phyloP scores from a whole-genome alignment of 768 basidiomycete species.

The Kwoniella europaea region DNA sequence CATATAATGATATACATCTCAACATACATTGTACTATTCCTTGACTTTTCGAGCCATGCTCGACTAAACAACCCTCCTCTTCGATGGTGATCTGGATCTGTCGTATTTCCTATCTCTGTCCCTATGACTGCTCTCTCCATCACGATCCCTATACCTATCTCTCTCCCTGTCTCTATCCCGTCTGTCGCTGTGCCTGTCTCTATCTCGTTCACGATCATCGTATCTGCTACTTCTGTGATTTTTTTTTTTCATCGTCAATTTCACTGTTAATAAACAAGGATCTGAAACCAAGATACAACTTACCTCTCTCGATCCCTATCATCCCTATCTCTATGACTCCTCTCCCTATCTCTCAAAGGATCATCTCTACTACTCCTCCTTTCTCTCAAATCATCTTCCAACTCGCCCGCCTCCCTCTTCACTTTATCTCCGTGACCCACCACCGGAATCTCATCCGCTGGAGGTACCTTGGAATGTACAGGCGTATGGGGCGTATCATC shows the following conservation, averaged over 20 bases:
- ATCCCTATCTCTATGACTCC: conserved; percentile 48
- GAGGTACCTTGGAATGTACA: conserved; percentile 53
- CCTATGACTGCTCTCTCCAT: conserved; percentile 17
- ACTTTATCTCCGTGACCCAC: conserved; percentile 58
- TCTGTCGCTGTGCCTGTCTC: conserved; percentile 9
- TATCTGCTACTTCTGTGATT: conserved; percentile 14
- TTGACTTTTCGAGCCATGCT: too few relatives aligned
- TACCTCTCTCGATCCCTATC: conserved; percentile 22
- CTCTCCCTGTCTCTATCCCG: conserved; percentile 22
- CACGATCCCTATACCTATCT: conserved; percentile 14
- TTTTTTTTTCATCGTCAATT: not conserved
- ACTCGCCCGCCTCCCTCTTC: conserved; percentile 53
- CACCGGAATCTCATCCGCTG: conserved; percentile 55
- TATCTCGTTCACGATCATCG: conserved; percentile 18
- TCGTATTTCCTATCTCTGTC: conserved; percentile 29
- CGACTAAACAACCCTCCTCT: conserved; percentile 37
- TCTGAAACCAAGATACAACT: not conserved
- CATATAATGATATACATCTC: conserved; percentile 13
- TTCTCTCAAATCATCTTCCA: conserved; percentile 52
- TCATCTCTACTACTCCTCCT: conserved; percentile 49
- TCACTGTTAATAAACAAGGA: not conserved
- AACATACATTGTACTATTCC: too few relatives aligned
- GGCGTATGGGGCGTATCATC: conserved; percentile 45
- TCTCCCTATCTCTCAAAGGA: conserved; percentile 69
- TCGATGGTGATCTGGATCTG: conserved; percentile 37